A percentile compares a stretch with the other conserved stretches of the same genome.
phyloP scores from a whole-genome alignment of 176 grass and related monocot genomes.

The Poa pratensis region DNA sequence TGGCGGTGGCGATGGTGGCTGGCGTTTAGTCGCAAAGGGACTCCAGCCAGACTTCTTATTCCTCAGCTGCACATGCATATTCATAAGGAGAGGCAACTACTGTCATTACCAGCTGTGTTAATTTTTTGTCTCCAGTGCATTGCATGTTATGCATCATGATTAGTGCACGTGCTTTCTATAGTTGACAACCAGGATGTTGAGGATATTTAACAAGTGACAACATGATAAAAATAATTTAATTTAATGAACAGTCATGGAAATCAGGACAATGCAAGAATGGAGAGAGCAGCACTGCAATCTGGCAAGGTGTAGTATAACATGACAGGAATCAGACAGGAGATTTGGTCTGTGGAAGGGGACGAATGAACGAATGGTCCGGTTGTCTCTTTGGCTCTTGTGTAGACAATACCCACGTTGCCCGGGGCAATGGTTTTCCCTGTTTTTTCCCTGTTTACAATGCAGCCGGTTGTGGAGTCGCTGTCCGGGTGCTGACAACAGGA shows the following conservation, averaged over 20 bases:
- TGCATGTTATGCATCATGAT: slow-evolving; percentile 21
- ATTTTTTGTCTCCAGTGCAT: slow-evolving; percentile 20
- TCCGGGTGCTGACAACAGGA: slow-evolving; percentile 32
- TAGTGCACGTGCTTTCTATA: slow-evolving; percentile 30
- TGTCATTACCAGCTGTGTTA: not conserved
- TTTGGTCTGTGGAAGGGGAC: slow-evolving; percentile 36
- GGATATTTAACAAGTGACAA: not conserved
- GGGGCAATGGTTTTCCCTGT: slow-evolving; percentile 31
- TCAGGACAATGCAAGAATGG: not conserved
- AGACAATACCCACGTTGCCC: slow-evolving; percentile 48
- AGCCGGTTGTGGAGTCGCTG: slow-evolving; percentile 36
- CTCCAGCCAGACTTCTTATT: slow-evolving; percentile 61
- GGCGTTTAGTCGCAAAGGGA: slow-evolving; percentile 56
- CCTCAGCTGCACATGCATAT: slow-evolving; percentile 31
- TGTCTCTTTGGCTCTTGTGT: slow-evolving; percentile 41
- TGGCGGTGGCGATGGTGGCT: slow-evolving; percentile 29
- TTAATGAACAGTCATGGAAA: not conserved
- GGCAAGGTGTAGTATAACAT: slow-evolving; percentile 13
- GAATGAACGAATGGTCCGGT: slow-evolving; percentile 13
- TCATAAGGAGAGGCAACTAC: not conserved
- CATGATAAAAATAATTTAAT: not conserved
- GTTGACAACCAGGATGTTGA: not conserved
- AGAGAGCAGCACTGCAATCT: slow-evolving; percentile 19
- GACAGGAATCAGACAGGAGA: slow-evolving; percentile 36
- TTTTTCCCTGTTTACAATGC: slow-evolving; percentile 4